A percentile compares a stretch with the other conserved stretches of the same genome.
phyloP scores from a whole-genome alignment of 2,329 filamentous ascomycete genomes.

The Xylariales sp. region DNA sequence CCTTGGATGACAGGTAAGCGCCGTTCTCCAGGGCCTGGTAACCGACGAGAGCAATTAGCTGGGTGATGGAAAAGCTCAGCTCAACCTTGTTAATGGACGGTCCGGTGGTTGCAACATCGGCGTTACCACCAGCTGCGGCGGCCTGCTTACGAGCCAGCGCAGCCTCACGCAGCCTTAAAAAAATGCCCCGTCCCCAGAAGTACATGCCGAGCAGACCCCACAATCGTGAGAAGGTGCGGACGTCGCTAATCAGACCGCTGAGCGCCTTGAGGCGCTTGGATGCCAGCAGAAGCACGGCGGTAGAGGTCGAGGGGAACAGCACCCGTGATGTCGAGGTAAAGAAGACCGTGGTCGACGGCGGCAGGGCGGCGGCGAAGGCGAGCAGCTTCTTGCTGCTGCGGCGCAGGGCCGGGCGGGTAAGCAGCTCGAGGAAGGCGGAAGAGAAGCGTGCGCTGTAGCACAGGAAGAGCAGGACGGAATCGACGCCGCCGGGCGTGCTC shows the following conservation, averaged over 20 bases:
- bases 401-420: slow-evolving; percentile 55
- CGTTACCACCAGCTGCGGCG: slow-evolving; percentile 10
- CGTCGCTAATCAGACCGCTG: slow-evolving; percentile 63
- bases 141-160: no score
- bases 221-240: slow-evolving; percentile 68
- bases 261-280: slow-evolving; percentile 55
- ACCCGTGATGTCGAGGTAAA: slow-evolving; percentile 31
- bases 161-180: slow-evolving; percentile 25
- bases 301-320: slow-evolving; percentile 27
- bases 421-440: slow-evolving; percentile 43
- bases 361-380: slow-evolving; percentile 47
- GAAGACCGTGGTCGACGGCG: slow-evolving; percentile 43
- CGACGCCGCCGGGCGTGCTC: slow-evolving; percentile 64
- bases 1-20: slow-evolving; percentile 71
- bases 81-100: slow-evolving; percentile 36
- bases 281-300: slow-evolving; percentile 42
- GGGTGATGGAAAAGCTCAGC: slow-evolving; percentile 55
- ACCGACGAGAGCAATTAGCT: slow-evolving; percentile 61
- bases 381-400: slow-evolving; percentile 47
- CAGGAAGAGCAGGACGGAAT: slow-evolving; percentile 63
- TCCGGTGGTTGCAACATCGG: slow-evolving; percentile 21
- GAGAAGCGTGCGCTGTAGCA: slow-evolving; percentile 62
- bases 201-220: slow-evolving; percentile 76
- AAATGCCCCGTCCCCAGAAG: slow-evolving; percentile 56
- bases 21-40: slow-evolving; percentile 84